phyloP scores from a whole-genome alignment of 768 basidiomycete species.

The Mycena maculata region DNA sequence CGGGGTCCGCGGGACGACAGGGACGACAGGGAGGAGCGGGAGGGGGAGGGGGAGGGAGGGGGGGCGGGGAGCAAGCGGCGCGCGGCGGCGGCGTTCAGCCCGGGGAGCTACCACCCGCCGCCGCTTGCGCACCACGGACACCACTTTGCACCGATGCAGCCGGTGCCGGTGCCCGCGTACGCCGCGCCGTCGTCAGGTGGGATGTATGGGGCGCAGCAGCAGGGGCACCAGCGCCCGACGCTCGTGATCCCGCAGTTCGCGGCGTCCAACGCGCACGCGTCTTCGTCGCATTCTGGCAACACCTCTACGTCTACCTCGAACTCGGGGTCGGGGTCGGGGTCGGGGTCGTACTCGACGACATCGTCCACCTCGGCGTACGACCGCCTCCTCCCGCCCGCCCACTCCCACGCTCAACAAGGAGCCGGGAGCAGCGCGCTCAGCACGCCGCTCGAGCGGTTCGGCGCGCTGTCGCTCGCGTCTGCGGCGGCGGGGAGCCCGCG shows the following conservation, averaged over 20 bases:
- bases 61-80: conserved; percentile 25
- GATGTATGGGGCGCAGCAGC: neutral
- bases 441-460: conserved; percentile 33
- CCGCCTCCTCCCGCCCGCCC: neutral
- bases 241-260: conserved; percentile 30
- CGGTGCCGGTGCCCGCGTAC: neutral
- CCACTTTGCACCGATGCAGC: neutral
- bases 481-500: neutral
- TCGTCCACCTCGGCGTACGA: neutral
- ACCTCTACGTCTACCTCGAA: too few relatives aligned
- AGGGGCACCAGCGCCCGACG: conserved; percentile 11
- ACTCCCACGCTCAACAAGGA: neutral
- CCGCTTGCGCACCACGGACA: conserved; percentile 3
- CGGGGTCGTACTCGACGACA: too few relatives aligned
- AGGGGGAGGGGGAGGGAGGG: neutral
- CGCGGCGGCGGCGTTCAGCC: conserved; percentile 32
- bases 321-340: too few relatives aligned
- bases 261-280: neutral
- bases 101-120: conserved; percentile 23
- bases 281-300: neutral
- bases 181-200: neutral
- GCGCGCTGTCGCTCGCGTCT: conserved; percentile 23
- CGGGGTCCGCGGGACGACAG: too few relatives aligned
- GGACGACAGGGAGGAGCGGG: conserved; percentile 4
- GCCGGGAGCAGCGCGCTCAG: neutral